Evolutionary conservation across 2,329 filamentous ascomycete species (phyloP).

Genomic region (Fusarium bulbicola): DNA sequence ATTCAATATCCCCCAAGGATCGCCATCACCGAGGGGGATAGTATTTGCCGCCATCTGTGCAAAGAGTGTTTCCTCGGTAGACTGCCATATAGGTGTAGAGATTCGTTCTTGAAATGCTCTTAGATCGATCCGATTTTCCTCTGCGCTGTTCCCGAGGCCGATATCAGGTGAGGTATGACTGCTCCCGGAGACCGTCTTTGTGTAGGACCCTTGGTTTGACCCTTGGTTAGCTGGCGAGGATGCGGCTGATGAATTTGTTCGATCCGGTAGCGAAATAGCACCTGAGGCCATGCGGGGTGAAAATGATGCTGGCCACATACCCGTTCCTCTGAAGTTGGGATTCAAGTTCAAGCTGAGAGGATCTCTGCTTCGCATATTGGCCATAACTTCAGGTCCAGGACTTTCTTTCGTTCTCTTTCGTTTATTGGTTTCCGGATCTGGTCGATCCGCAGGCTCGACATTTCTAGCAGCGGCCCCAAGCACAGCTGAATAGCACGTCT

Average conservation of each 20-base stretch:
- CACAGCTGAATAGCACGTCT: conserved; percentile 46
- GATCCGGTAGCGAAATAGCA: conserved; percentile 43
- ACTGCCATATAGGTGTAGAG: conserved; percentile 44
- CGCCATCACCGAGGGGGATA: conserved; percentile 34
- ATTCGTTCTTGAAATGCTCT: conserved; percentile 47
- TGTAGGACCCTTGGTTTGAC: conserved; percentile 31
- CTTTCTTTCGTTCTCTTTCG: conserved; percentile 45
- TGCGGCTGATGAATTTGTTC: conserved; percentile 46
- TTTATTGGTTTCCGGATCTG: conserved; percentile 42
- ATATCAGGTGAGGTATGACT: conserved; percentile 45
- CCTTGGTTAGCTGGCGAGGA: conserved; percentile 44
- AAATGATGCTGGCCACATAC: conserved; percentile 11
- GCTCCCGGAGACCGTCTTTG: conserved; percentile 40
- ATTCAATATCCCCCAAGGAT: conserved; percentile 45
- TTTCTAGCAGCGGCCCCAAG: conserved; percentile 48
- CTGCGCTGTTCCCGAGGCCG: conserved; percentile 49
- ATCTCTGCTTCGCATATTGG: background rate
- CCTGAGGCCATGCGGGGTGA: conserved; percentile 11
- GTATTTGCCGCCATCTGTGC: conserved; percentile 38
- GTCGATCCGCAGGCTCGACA: conserved; percentile 22
- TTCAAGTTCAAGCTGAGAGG: conserved; percentile 2
- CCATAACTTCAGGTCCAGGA: conserved; percentile 33
- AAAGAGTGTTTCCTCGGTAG: conserved; percentile 44
- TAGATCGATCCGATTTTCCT: conserved; percentile 49
- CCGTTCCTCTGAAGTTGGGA: background rate